Conservation (phyloP, 2,329 filamentous ascomycete species). For the Fusarium secorum region DNA sequence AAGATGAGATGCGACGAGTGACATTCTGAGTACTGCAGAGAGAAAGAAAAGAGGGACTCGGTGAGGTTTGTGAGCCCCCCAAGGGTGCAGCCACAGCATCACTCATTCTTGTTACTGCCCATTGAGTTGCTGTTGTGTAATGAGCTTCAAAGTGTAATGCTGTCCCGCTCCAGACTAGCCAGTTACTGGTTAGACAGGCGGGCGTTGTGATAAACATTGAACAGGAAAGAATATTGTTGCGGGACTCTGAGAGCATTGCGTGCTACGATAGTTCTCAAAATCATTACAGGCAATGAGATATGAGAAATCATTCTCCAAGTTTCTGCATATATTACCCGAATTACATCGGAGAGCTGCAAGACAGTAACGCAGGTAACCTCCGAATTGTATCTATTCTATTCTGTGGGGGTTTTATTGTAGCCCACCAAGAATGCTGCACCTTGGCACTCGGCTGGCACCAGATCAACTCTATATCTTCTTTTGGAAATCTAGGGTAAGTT, state of each 20-base stretch:
- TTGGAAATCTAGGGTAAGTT: slow-evolving; percentile 23
- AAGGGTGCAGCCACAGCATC: slow-evolving; percentile 35
- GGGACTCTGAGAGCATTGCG: neutral
- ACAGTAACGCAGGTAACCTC: neutral
- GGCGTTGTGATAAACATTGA: neutral
- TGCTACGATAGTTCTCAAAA: neutral
- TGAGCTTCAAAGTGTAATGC: slow-evolving; percentile 6
- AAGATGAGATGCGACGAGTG: slow-evolving; percentile 23
- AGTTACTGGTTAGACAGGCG: neutral
- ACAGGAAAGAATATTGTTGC: neutral
- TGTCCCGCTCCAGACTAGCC: slow-evolving; percentile 8
- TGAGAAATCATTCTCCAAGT: neutral
- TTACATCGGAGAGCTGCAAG: neutral
- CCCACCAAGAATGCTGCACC: neutral
- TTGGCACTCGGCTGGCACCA: neutral
- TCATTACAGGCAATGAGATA: neutral
- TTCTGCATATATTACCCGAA: neutral
- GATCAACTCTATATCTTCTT: neutral
- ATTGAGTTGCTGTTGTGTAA: slow-evolving; percentile 26
- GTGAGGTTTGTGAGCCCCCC: slow-evolving; percentile 3
- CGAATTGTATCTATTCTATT: neutral
- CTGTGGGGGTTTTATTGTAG: neutral
- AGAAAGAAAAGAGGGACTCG: neutral
- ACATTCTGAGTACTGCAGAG: slow-evolving; percentile 8
- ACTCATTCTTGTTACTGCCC: slow-evolving; percentile 3